Evolutionary conservation across 139 green algal genomes (phyloP).

Genomic region (Chlorella sp.): DNA sequence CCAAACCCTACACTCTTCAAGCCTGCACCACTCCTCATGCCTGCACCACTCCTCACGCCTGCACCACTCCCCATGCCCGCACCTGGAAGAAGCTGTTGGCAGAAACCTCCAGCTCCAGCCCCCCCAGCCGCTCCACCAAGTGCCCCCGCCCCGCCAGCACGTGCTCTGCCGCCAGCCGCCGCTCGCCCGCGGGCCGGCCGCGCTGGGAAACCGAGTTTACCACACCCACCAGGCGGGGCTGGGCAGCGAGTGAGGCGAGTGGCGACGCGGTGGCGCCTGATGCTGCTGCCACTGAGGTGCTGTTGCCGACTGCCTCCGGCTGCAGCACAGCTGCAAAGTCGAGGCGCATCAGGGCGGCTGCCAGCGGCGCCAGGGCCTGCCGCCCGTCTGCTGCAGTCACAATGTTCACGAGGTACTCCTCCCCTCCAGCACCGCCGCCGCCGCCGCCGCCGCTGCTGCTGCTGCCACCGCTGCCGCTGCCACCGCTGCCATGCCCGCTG

Average conservation of each 20-base stretch:
- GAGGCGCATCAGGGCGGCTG: conserved; percentile 16
- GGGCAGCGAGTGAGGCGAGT: not conserved
- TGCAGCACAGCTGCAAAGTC: not conserved
- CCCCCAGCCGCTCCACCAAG: conserved; percentile 59
- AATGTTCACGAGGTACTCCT: conserved; percentile 38
- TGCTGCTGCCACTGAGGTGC: not conserved
- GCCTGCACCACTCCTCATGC: too few relatives aligned
- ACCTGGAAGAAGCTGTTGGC: conserved; percentile 83
- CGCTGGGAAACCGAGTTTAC: conserved; percentile 54
- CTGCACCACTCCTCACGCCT: too few relatives aligned
- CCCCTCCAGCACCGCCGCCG: not conserved
- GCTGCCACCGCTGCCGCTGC: conserved; percentile 25
- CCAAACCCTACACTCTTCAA: too few relatives aligned
- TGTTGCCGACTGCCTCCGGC: not conserved
- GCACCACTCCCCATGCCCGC: too few relatives aligned
- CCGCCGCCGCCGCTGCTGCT: conserved; percentile 26
- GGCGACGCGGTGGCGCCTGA: not conserved
- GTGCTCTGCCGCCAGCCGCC: conserved; percentile 26
- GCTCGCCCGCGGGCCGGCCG: conserved; percentile 4
- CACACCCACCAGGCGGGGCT: conserved; percentile 37
- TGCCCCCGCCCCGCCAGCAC: conserved; percentile 18
- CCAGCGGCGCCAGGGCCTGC: conserved; percentile 36
- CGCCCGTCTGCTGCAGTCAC: conserved; percentile 32
- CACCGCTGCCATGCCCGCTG: not conserved
- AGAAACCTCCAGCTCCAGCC: conserved; percentile 75